Evolutionary conservation across 176 grass and related monocot species (phyloP).

Genomic region (Tillandsia fasciculata): DNA sequence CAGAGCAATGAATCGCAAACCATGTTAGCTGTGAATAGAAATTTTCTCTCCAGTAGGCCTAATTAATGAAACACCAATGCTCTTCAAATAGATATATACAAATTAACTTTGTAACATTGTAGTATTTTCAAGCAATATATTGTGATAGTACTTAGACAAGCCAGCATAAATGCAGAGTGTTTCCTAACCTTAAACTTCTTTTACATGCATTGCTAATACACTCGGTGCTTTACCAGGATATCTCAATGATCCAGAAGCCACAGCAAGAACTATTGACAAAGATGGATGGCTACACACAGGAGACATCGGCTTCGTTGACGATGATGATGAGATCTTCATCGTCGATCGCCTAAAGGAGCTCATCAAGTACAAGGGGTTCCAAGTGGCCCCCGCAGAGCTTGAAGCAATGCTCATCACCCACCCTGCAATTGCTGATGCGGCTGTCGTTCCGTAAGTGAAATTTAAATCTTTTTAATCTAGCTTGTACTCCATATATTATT

Average conservation of each 20-base stretch:
- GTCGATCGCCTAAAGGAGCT: slow-evolving; percentile 75
- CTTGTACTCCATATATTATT: not conserved
- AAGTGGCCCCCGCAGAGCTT: slow-evolving; percentile 61
- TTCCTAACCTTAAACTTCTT: too few species aligned
- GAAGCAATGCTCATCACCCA: slow-evolving; percentile 73
- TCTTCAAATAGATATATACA: too few species aligned
- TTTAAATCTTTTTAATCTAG: not conserved
- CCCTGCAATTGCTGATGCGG: slow-evolving; percentile 44
- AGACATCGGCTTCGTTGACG: slow-evolving; percentile 57
- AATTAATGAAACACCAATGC: too few species aligned
- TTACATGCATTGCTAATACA: not conserved
- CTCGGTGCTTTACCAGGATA: slow-evolving; percentile 32
- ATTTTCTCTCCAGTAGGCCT: too few species aligned
- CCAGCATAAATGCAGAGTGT: too few species aligned
- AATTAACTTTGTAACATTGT: too few species aligned
- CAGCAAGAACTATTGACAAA: slow-evolving; percentile 45
- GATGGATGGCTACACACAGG: slow-evolving; percentile 69
- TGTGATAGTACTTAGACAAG: too few species aligned
- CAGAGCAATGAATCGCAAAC: too few species aligned
- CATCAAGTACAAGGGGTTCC: slow-evolving; percentile 77
- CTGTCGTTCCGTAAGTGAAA: slow-evolving; percentile 46
- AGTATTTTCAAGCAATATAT: too few species aligned
- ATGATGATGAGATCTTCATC: slow-evolving; percentile 79
- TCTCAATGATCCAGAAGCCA: slow-evolving; percentile 55
- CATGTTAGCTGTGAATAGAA: too few species aligned